Conservation (phyloP, 192 early-diverging fungal genomes). For the Paraglomus brasilianum region DNA sequence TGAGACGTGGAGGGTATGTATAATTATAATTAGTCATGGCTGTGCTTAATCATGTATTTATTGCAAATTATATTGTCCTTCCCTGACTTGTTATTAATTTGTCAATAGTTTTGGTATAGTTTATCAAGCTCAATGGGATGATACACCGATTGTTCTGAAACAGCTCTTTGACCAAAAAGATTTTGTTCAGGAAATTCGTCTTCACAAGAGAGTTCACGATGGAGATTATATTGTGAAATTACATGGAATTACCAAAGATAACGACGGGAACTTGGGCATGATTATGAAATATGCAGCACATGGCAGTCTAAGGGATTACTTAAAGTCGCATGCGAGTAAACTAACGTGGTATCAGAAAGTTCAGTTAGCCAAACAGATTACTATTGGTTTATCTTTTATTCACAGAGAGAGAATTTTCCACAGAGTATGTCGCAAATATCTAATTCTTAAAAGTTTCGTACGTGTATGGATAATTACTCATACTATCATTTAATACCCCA, state of each 20-base stretch:
- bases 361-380: constrained; percentile 40
- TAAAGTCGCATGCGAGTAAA: constrained; percentile 37
- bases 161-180: background rate
- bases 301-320: constrained; percentile 43
- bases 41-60: background rate
- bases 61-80: background rate
- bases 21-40: background rate
- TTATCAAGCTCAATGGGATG: constrained; percentile 11
- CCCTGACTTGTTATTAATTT: background rate
- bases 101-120: constrained; percentile 13
- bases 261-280: constrained; percentile 32
- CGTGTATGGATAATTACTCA: background rate
- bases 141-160: background rate
- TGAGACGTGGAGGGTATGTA: constrained; percentile 16
- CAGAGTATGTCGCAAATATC: constrained; percentile 20
- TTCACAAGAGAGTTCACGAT: constrained; percentile 46
- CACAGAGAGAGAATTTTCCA: constrained; percentile 46
- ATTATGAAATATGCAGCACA: constrained; percentile 47
- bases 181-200: constrained; percentile 14
- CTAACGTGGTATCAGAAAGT: constrained; percentile 43
- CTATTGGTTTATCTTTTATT: constrained; percentile 42
- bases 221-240: constrained; percentile 47
- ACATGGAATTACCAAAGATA: constrained; percentile 44
- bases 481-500: background rate
- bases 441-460: background rate